Conservation (phyloP, 192 early-diverging fungal species). For the Cetraspora pellucida region DNA sequence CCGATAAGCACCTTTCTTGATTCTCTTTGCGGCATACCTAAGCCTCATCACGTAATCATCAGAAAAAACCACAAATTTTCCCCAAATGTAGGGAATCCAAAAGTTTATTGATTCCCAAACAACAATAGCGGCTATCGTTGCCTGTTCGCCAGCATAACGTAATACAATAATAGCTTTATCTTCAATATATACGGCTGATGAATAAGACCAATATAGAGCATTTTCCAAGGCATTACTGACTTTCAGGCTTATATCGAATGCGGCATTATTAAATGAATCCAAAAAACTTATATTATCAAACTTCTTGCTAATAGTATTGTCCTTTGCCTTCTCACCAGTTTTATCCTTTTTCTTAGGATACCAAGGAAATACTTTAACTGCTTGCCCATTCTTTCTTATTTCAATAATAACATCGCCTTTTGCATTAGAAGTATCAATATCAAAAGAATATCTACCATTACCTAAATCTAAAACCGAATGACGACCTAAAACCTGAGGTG, state of each 20-base stretch:
- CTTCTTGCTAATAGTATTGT: not conserved
- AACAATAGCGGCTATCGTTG: not conserved
- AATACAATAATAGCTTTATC: not conserved
- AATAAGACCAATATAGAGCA: not conserved
- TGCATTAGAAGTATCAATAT: conserved; percentile 2
- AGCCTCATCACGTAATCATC: not conserved
- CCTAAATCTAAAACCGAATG: not conserved
- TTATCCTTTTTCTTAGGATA: not conserved
- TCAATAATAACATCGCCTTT: conserved; percentile 18
- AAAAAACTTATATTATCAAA: not conserved
- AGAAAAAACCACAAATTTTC: not conserved
- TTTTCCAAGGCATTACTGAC: not conserved
- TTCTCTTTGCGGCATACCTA: not conserved
- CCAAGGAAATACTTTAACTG: not conserved
- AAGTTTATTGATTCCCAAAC: not conserved
- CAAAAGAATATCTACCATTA: conserved; percentile 22
- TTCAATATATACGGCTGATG: not conserved
- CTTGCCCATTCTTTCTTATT: conserved; percentile 23
- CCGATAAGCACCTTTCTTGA: not conserved
- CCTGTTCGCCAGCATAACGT: not conserved
- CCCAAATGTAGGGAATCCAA: not conserved
- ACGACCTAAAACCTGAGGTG: conserved; percentile 19
- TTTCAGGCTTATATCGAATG: not conserved
- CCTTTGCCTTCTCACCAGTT: not conserved
- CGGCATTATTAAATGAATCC: not conserved